Evolutionary conservation across 192 early-diverging fungal species (phyloP), one percentile per base, ranked within the genome.

Genomic region (Phlyctochytrium bullatum): DNA sequence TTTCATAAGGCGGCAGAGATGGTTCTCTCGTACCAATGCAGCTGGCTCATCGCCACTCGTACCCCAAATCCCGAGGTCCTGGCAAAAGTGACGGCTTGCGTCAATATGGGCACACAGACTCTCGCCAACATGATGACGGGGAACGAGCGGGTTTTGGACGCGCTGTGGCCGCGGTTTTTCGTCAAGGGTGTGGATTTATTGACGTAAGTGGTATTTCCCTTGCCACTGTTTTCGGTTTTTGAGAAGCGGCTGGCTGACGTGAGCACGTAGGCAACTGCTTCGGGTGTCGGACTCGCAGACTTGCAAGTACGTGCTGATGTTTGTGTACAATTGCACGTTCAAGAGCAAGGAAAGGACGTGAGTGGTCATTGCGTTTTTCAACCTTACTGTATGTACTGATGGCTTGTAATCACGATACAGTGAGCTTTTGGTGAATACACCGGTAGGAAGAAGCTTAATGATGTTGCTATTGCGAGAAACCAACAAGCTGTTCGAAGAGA

Each of bases 71-170:
- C 61, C 10, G 62, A 53, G 0, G 67, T 80, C 60, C 72, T 62
- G 4, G 65, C 61, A 31, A 67, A 68, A 36, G 78, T 63, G 16
- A 67, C 60, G 34, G 64, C 64, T 16, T 64, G 61, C 35, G 68
- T 81, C 57, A 78, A 78, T 52, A 75, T 78, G 70, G 79, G 79
- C 20, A 78, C 71, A 2, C 79, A 81, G 64, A 69, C 66, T 50
- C 62, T 81, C 1, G 79, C 76, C 30, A 81, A 81, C 57, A 81
- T 81, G 73, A 81, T 81, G 79, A 81, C 79, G 0, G 74, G 68
- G 33, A 78, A 81, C 57, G 75, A 72, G 2, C 70, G 71, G 25
- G 69, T 81, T 16, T 73, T 75, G 63, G 73, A 75, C 67, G 69
- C 67, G 51, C 24, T 81, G 14, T 81, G 76, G 76, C 79, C 79